These are phyloP conservation scores for Pseudocercospora fuligena DNA, from an alignment of 2,329 filamentous ascomycete genomes.

Conservation along the genomic window DNA sequence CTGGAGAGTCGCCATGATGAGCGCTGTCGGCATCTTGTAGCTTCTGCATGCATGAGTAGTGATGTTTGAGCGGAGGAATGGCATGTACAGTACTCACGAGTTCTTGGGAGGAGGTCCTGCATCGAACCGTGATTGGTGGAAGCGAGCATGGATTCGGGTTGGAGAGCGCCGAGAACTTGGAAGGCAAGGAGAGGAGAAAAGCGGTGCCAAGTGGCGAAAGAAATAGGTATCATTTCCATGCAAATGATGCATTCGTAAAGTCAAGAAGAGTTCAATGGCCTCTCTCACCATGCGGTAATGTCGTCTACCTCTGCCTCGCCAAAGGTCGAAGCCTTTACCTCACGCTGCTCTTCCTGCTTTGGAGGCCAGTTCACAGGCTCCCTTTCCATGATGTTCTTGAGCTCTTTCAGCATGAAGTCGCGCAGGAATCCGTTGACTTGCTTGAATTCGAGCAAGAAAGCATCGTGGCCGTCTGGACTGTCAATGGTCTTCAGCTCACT, in stretches of 20 bases:
- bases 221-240: neutral
- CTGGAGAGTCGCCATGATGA: neutral
- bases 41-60: neutral
- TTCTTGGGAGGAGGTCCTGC: neutral
- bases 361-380: slow-evolving; percentile 54
- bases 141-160: neutral
- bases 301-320: slow-evolving; percentile 96
- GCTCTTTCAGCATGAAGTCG: slow-evolving; percentile 76
- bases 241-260: neutral
- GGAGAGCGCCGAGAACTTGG: neutral
- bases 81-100: neutral
- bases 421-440: slow-evolving; percentile 91
- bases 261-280: neutral
- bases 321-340: slow-evolving; percentile 89
- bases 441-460: slow-evolving; percentile 94
- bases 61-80: neutral
- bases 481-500: slow-evolving; percentile 84
- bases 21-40: neutral
- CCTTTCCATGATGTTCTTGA: slow-evolving; percentile 84
- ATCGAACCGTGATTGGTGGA: neutral
- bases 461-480: slow-evolving; percentile 93
- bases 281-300: slow-evolving; percentile 83
- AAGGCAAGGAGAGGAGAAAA: neutral
- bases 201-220: neutral
- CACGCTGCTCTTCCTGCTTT: slow-evolving; percentile 55